Conservation (phyloP, 179 eudicot species). For the Spinacia oleracea region DNA sequence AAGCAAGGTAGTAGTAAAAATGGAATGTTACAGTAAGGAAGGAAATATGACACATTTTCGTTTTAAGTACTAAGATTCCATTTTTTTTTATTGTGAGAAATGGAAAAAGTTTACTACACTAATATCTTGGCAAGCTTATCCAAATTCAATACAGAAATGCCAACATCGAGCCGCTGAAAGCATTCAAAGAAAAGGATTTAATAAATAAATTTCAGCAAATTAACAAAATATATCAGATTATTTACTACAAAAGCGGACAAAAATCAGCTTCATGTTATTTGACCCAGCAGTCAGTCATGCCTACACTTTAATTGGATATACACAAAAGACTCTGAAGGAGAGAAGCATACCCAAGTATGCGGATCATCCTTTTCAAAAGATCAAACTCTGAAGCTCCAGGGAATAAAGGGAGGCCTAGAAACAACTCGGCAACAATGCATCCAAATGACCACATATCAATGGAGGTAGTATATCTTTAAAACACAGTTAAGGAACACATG, state of each 20-base stretch:
- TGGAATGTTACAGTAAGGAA: neutral
- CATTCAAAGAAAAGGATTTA: neutral
- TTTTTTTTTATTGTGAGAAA: neutral
- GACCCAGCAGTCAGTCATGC: neutral
- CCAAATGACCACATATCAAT: slow-evolving; percentile 99
- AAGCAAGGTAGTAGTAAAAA: no score
- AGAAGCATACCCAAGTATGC: slow-evolving; percentile 78
- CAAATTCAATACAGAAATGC: neutral
- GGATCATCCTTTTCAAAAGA: slow-evolving; percentile 87
- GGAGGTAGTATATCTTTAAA: slow-evolving; percentile 79
- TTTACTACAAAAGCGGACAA: neutral
- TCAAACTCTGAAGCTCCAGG: slow-evolving; percentile 99
- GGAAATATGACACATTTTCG: neutral
- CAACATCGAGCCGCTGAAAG: neutral
- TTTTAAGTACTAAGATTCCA: neutral
- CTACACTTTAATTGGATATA: neutral
- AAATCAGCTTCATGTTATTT: slow-evolving; percentile 1
- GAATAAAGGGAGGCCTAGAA: slow-evolving; percentile 88
- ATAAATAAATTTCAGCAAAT: neutral
- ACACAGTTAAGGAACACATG: slow-evolving; percentile 31
- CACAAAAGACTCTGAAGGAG: slow-evolving; percentile 11
- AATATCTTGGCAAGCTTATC: neutral
- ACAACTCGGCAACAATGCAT: slow-evolving; percentile 96
- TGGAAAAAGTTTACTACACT: neutral
- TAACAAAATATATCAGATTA: neutral